phyloP scores from a whole-genome alignment of 192 early-diverging fungal species.

The Backusella luteola region DNA sequence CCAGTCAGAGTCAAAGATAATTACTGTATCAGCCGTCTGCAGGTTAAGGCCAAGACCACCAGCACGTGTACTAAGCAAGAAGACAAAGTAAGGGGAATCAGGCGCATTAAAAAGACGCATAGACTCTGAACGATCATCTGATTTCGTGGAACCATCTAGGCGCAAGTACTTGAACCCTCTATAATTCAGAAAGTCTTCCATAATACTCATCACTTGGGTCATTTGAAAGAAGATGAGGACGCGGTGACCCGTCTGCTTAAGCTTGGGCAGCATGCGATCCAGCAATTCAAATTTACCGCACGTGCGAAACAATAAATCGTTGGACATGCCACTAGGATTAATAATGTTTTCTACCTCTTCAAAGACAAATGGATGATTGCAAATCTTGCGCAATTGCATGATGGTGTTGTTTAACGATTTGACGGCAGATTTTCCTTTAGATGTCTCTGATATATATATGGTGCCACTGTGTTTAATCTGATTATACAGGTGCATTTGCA shows the following conservation, averaged over 20 bases:
- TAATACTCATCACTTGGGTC: conserved; percentile 94
- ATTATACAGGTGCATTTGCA: conserved; percentile 83
- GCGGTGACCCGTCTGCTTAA: conserved; percentile 76
- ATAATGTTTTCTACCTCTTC: conserved; percentile 85
- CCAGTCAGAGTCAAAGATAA: conserved; percentile 99
- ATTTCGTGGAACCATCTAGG: conserved; percentile 89
- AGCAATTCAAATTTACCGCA: conserved; percentile 97
- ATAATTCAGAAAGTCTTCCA: conserved; percentile 90
- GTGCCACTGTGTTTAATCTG: conserved; percentile 82
- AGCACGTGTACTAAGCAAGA: conserved; percentile 93
- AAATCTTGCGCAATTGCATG: conserved; percentile 98
- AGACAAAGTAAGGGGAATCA: conserved; percentile 82
- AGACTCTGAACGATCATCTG: conserved; percentile 80
- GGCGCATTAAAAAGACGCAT: conserved; percentile 83
- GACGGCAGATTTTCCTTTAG: conserved; percentile 62
- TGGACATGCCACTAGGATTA: conserved; percentile 68
- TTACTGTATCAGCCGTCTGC: conserved; percentile 96
- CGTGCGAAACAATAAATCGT: conserved; percentile 77
- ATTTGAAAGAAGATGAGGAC: conserved; percentile 84
- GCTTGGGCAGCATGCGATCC: conserved; percentile 91
- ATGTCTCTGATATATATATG: conserved; percentile 65
- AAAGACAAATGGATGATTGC: conserved; percentile 99
- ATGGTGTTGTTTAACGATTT: conserved; percentile 92
- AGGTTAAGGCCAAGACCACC: conserved; percentile 97
- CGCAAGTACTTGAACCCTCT: conserved; percentile 76